Base-by-base conservation (phyloP, 108 stramenopile genomes). In the Nannochloropsis gaditana region DNA sequence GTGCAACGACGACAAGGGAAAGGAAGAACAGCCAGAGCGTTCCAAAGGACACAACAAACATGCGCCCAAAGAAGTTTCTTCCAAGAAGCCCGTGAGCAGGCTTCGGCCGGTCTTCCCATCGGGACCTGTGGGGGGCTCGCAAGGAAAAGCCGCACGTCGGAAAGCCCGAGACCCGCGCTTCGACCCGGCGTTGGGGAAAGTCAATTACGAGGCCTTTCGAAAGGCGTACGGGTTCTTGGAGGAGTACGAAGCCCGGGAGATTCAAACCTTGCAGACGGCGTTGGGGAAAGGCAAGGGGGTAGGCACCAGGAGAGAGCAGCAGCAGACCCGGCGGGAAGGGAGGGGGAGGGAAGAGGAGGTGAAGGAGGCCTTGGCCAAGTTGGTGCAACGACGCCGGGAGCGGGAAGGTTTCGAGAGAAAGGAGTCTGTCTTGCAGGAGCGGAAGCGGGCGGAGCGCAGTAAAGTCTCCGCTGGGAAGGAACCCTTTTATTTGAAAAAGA, bases 191-290 rank as follows among this genome's bases (percentile, higher is more conserved):
- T 80, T 83, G 9, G 84, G 84, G 10, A 87, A 84, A 21, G 83
- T 87, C 8, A 87, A 87, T 45, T 87, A 87, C 43, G 87, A 87
- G 43, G 84, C 84, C 9, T 87, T 87, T 47, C 81, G 87, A 42
- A 87, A 87, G 84, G 83, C 87, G 11, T 87, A 87, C 81, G 81
- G 84, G 9, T 87, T 87, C 81, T 42, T 87, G 45, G 87, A 83
- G 43, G 83, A 44, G 41, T 84, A 87, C 43, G 83, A 87, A 43
- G 87, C 84, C 43, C 42, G 84, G 44, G 87, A 87, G 50, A 87
- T 87, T 5, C 79, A 82, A 43, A 84, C 44, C 31, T 84, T 87
- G 5, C 44, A 81, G 79, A 81, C 84, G 41, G 84, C 84, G 6
- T 80, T 84, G 45, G 84, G 45, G 15, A 87, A 87, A 50, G 84